Evolutionary conservation across 192 early-diverging fungal species (phyloP).

Genomic region (Coemansia sp.): DNA sequence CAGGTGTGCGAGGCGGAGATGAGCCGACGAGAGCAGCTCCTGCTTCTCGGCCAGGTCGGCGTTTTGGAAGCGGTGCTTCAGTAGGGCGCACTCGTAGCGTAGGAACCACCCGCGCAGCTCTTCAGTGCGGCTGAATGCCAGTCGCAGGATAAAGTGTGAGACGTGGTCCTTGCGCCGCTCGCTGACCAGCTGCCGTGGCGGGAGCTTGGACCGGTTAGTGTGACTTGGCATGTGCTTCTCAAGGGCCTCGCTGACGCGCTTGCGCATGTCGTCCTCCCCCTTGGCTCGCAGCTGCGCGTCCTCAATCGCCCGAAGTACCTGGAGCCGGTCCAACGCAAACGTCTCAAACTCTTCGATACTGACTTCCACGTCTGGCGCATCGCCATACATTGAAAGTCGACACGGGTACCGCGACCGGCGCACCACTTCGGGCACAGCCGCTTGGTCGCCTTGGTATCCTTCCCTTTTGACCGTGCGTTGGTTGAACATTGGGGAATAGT

Average conservation of each 20-base stretch:
- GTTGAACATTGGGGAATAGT: conserved; percentile 34
- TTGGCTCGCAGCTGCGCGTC: conserved; percentile 73
- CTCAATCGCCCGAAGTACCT: conserved; percentile 81
- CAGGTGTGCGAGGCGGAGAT: conserved; percentile 26
- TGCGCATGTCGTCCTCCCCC: conserved; percentile 58
- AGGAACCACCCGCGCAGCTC: conserved; percentile 75
- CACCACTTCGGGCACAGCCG: conserved; percentile 40
- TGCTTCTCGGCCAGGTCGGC: conserved; percentile 39
- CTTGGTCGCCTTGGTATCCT: conserved; percentile 9
- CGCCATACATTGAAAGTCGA: conserved; percentile 39
- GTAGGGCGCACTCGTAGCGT: conserved; percentile 67
- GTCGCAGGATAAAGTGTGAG: conserved; percentile 77
- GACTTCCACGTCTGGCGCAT: conserved; percentile 48
- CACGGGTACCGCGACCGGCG: conserved; percentile 48
- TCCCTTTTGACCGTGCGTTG: conserved; percentile 31
- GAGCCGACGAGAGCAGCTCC: conserved; percentile 37
- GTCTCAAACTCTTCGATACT: conserved; percentile 56
- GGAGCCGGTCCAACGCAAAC: conserved; percentile 55
- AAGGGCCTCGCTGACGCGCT: conserved; percentile 54
- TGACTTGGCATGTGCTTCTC: conserved; percentile 65
- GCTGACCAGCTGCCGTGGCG: conserved; percentile 45
- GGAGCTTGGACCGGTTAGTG: conserved; percentile 51
- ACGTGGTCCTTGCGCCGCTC: conserved; percentile 80
- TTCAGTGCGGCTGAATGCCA: conserved; percentile 68
- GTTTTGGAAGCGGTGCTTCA: conserved; percentile 63